Base-by-base conservation (phyloP, 805 yeast genomes). In the Lipomyces kockii region DNA sequence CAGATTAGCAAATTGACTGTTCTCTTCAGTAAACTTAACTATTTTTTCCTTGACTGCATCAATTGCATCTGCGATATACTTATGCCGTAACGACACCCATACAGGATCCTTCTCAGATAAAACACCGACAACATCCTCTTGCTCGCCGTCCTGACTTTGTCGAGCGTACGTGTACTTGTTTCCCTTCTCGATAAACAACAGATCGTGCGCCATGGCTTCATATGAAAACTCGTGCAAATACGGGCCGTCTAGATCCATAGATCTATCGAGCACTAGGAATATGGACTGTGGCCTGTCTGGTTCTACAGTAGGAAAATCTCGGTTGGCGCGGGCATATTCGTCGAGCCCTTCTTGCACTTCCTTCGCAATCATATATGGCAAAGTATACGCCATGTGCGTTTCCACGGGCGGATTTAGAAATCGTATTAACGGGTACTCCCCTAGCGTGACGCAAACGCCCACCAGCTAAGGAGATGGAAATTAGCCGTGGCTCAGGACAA, bases 191-290 rank as follows among this genome's bases (percentile, higher is more conserved):
- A 83, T 80, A n/a, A 79, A 75, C 49, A 80, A 84, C 37, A 89
- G 78, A 77, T 94, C 99, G 80, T 89, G 89, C 22, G 93, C 89
- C 90, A 93, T 88, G 3, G 98, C 93, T 78, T 94, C 97, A 78
- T 93, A 95, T 29, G 89, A 86, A 78, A 93, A 91, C 76, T 92
- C 97, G 77, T 95, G 98, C 63, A 93, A 78, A 58, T 95, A 76
- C 0, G 98, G 97, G 6, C 95, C 90, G 73, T 86, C 85, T 60
- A 89, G 80, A 77, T 96, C 99, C 76, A 92, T 76, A 1, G 97
- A 84, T 69, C 99, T 83, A 78, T 95, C 99, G 1, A 90, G 82
- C 22, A 95, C 86, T 43, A 95, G 78, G 71, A 94, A 83, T 0
- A 90, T 83, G 0, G 97, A 84, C 69, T 95, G 83, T 25, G 91